Evolutionary conservation across 2,329 filamentous ascomycete species (phyloP).

Genomic region (Claviceps africana): DNA sequence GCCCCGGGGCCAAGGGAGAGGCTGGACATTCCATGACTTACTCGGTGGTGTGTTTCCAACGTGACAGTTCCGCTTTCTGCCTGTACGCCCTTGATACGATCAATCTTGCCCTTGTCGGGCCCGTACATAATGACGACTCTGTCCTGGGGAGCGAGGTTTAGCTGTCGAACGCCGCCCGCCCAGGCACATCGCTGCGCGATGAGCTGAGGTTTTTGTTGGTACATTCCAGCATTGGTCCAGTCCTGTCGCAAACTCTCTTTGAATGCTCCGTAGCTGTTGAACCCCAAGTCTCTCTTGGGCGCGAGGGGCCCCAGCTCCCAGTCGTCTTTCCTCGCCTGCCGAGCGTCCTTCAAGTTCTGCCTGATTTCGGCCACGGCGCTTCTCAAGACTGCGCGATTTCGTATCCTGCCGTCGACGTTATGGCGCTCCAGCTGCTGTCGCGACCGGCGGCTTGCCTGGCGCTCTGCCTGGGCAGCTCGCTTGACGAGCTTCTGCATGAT

Average conservation of each 20-base stretch:
- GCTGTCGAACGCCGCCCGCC: constrained; percentile 40
- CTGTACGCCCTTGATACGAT: constrained; percentile 47
- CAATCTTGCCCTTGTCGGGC: constrained; percentile 71
- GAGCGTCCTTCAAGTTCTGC: constrained; percentile 25
- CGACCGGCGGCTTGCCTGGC: constrained; percentile 40
- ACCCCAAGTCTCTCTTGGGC: constrained; percentile 59
- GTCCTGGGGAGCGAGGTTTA: constrained; percentile 56
- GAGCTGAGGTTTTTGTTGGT: constrained; percentile 19
- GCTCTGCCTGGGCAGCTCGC: constrained; percentile 52
- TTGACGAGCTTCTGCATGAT: constrained; percentile 58
- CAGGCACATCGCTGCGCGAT: constrained; percentile 33
- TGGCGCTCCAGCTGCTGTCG: constrained; percentile 24
- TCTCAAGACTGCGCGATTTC: constrained; percentile 18
- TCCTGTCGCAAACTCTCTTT: constrained; percentile 23
- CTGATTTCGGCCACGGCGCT: constrained; percentile 19
- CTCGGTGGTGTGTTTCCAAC: constrained; percentile 50
- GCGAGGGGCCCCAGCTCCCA: constrained; percentile 67
- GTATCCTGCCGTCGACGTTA: constrained; percentile 15
- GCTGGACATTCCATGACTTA: constrained; percentile 24
- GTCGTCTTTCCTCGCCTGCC: constrained; percentile 51
- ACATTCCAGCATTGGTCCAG: constrained; percentile 19
- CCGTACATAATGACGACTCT: constrained; percentile 72
- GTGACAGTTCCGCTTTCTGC: constrained; percentile 39
- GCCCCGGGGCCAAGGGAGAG: too few species aligned
- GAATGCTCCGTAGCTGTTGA: constrained; percentile 45